Conservation (phyloP, 1,284 basidiomycete species). For the Macrocystidia cucumis region DNA sequence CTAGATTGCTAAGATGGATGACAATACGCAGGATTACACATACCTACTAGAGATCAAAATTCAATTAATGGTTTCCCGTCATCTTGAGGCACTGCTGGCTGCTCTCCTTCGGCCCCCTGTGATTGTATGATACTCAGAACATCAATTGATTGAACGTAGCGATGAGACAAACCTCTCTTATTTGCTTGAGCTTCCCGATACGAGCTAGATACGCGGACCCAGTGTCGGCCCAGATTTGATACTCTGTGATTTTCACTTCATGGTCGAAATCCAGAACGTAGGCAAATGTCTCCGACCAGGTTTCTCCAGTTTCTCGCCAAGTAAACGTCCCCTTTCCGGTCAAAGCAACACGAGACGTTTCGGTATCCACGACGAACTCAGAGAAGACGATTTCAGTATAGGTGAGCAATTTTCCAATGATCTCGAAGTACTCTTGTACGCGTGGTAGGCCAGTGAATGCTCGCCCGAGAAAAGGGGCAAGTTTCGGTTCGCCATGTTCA, state of each 20-base stretch:
- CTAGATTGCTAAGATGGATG: too few relatives aligned
- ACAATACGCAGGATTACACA: too few relatives aligned
- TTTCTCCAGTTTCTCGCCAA: slow-evolving; percentile 42
- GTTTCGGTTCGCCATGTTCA: slow-evolving; percentile 47
- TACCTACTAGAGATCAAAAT: too few relatives aligned
- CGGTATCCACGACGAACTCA: slow-evolving; percentile 32
- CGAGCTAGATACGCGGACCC: slow-evolving; percentile 56
- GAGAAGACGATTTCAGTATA: slow-evolving; percentile 34
- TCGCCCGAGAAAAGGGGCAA: slow-evolving; percentile 55
- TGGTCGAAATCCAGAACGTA: slow-evolving; percentile 59
- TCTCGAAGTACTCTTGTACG: slow-evolving; percentile 40
- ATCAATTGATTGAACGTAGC: too few relatives aligned
- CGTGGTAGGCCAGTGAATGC: slow-evolving; percentile 36
- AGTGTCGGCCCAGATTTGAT: slow-evolving; percentile 65
- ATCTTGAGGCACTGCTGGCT: too few relatives aligned
- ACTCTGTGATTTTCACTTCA: slow-evolving; percentile 41
- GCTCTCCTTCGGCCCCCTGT: too few relatives aligned
- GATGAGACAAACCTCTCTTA: slow-evolving; percentile 12
- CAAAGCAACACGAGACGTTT: slow-evolving; percentile 40
- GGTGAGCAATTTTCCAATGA: slow-evolving; percentile 35
- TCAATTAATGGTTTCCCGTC: too few relatives aligned
- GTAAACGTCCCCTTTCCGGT: slow-evolving; percentile 49
- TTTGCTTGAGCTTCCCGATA: slow-evolving; percentile 33
- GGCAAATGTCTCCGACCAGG: slow-evolving; percentile 57
- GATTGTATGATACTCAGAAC: too few relatives aligned